Evolutionary conservation across 2,329 filamentous ascomycete genomes (phyloP).

Genomic region (Metarhizium humberi): DNA sequence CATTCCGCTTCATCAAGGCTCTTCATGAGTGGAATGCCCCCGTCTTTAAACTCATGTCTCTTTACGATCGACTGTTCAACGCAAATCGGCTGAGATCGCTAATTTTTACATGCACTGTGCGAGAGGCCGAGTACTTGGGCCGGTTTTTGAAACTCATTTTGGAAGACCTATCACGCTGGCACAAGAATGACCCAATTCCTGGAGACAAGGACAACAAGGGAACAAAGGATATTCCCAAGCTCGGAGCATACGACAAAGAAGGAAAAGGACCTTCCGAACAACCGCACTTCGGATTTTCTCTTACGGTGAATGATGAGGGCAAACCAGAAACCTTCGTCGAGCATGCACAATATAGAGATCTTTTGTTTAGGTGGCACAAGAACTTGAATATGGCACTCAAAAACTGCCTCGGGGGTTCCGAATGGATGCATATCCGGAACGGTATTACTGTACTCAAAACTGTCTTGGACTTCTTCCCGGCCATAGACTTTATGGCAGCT

Average conservation of each 20-base stretch:
- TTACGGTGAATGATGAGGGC: constrained; percentile 54
- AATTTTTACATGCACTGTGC: constrained; percentile 81
- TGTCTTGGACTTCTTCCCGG: constrained; percentile 74
- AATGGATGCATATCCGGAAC: constrained; percentile 98
- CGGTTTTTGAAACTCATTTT: constrained; percentile 79
- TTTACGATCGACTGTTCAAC: constrained; percentile 78
- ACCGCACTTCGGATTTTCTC: constrained; percentile 68
- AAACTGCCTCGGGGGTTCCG: constrained; percentile 67
- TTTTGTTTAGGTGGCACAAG: constrained; percentile 86
- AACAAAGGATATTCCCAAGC: constrained; percentile 40
- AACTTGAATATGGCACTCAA: constrained; percentile 72
- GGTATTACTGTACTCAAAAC: constrained; percentile 82
- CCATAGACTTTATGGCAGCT: constrained; percentile 77
- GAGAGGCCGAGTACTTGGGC: constrained; percentile 88
- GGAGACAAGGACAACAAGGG: constrained; percentile 22
- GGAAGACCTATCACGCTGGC: constrained; percentile 75
- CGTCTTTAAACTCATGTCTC: constrained; percentile 75
- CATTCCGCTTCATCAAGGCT: constrained; percentile 76
- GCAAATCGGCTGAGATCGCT: constrained; percentile 71
- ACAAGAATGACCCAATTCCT: constrained; percentile 57
- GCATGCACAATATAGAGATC: constrained; percentile 76
- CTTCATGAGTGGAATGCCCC: constrained; percentile 77
- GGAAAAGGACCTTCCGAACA: constrained; percentile 44
- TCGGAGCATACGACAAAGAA: constrained; percentile 76
- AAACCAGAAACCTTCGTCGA: constrained; percentile 65